Evolutionary conservation across 106 monocot genomes (phyloP).

Genomic region (Gastrodia elata): DNA sequence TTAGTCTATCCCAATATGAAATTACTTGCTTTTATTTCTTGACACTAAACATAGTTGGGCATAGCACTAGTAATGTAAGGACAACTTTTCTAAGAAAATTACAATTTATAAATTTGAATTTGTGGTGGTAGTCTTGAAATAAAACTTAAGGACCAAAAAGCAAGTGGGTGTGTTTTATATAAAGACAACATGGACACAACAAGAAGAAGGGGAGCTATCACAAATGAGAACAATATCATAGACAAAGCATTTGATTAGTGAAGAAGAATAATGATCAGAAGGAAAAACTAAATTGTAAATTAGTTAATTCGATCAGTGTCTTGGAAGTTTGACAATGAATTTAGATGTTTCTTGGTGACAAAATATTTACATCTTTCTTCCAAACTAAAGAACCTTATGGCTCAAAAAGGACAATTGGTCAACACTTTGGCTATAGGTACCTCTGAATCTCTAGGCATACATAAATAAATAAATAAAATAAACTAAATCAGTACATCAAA

Average conservation of each 20-base stretch:
- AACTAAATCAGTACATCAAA: not conserved
- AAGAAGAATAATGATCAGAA: not conserved
- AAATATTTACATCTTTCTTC: not conserved
- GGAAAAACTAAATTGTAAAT: not conserved
- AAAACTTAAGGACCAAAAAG: not conserved
- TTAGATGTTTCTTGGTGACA: not conserved
- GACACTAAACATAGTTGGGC: no score
- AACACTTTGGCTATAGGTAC: not conserved
- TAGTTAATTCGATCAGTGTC: not conserved
- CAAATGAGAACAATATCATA: not conserved
- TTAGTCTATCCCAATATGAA: no score
- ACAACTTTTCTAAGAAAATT: no score
- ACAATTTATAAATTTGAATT: not conserved
- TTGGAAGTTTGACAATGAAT: not conserved
- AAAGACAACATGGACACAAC: not conserved
- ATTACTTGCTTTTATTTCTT: no score
- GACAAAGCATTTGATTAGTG: not conserved
- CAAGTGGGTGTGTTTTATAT: not conserved
- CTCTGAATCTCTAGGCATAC: not conserved
- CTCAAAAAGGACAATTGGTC: not conserved
- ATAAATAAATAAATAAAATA: no score
- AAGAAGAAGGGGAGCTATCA: not conserved
- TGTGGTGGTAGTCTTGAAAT: not conserved
- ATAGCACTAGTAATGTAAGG: no score
- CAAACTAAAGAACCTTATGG: not conserved